Conservation (phyloP, 2,329 filamentous ascomycete genomes). For the Zymoseptoria pseudotritici region DNA sequence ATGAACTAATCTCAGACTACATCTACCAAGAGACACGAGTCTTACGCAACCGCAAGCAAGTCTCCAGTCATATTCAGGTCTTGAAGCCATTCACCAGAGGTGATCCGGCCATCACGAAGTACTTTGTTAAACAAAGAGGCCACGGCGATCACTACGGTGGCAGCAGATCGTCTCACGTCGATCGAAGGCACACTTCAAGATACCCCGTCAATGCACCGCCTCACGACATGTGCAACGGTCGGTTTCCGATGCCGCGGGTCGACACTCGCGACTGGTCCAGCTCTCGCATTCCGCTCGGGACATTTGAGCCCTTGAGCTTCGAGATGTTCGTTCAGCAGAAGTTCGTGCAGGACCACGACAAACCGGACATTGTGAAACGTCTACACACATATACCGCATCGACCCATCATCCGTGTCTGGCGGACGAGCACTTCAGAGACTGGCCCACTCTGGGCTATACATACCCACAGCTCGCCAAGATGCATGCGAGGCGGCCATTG, state of each 20-base stretch:
- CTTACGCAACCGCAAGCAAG: constrained; percentile 49
- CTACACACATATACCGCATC: constrained; percentile 36
- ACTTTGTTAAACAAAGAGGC: constrained; percentile 32
- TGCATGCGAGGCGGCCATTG: constrained; percentile 20
- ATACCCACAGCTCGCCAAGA: constrained; percentile 23
- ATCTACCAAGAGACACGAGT: constrained; percentile 50
- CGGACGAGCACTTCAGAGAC: constrained; percentile 29
- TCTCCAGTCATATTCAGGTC: constrained; percentile 59
- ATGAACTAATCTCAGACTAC: constrained; percentile 54
- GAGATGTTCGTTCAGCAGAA: constrained; percentile 36
- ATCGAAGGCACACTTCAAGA: constrained; percentile 14
- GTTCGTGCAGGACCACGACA: constrained; percentile 4
- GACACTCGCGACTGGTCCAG: constrained; percentile 9
- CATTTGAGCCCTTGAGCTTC: constrained; percentile 30
- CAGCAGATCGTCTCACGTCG: constrained; percentile 1
- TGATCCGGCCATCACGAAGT: constrained; percentile 42
- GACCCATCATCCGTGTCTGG: constrained; percentile 23
- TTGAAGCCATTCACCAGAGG: constrained; percentile 49
- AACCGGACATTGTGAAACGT: constrained; percentile 18
- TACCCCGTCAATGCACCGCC: constrained; percentile 16
- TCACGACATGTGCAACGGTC: constrained; percentile 3
- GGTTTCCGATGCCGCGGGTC: background rate
- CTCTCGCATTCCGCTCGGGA: constrained; percentile 16
- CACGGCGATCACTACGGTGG: constrained; percentile 2
- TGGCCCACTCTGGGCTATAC: constrained; percentile 27